Evolutionary conservation across 257 asterid species (phyloP).

Genomic region (Rubia yunnanensis): DNA sequence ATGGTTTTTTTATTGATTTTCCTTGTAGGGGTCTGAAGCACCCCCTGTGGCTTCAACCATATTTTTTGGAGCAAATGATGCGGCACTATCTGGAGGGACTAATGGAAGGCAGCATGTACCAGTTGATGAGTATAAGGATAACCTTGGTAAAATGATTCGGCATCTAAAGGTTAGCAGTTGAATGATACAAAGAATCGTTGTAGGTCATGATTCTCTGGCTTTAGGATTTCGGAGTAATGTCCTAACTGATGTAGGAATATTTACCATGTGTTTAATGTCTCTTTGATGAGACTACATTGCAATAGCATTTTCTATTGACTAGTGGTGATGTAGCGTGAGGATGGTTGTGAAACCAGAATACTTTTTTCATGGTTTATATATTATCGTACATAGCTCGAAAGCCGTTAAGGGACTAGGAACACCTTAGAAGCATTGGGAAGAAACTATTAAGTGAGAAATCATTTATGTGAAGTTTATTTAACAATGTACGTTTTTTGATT

Average conservation of each 20-base stretch:
- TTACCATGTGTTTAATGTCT: neutral
- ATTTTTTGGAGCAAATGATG: slow-evolving; percentile 92
- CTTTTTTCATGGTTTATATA: neutral
- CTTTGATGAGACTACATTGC: neutral
- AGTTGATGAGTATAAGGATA: slow-evolving; percentile 73
- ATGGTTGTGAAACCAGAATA: neutral
- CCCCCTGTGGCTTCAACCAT: slow-evolving; percentile 67
- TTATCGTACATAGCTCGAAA: neutral
- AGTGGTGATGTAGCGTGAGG: neutral
- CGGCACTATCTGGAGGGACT: slow-evolving; percentile 63
- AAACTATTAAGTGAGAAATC: neutral
- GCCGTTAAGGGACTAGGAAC: neutral
- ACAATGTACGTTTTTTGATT: neutral
- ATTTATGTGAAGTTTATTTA: neutral
- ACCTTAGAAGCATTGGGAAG: neutral
- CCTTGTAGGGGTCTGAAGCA: slow-evolving; percentile 37
- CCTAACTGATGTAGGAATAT: neutral
- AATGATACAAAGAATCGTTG: neutral
- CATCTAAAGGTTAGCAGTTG: slow-evolving; percentile 55
- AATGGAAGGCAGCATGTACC: slow-evolving; percentile 86
- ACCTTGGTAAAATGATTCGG: slow-evolving; percentile 52
- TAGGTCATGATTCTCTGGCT: neutral
- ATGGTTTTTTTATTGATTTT: neutral
- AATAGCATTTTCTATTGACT: neutral
- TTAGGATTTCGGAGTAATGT: neutral